A percentile compares a stretch with the other conserved stretches of the same genome.
Conservation (phyloP, 495 filamentous ascomycete genomes). For the Cryomyces antarcticus region DNA sequence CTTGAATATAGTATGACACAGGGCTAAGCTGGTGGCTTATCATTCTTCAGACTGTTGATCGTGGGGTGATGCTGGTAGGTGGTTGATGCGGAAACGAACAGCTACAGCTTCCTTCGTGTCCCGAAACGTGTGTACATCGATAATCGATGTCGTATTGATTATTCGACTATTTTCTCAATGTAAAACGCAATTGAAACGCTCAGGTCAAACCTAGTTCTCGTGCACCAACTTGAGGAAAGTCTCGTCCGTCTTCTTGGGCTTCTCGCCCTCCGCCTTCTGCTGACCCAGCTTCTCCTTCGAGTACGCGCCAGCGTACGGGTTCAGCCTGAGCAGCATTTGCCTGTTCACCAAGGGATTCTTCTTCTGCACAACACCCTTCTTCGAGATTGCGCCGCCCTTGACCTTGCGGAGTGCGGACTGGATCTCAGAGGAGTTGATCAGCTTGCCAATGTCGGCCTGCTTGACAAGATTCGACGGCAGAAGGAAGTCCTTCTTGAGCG, state of each 20-base stretch:
- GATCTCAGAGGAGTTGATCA: constrained; percentile 98
- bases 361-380: constrained; percentile 86
- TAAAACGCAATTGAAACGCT: neutral
- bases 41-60: too few relatives aligned
- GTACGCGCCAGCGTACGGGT: constrained; percentile 85
- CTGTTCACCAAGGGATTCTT: constrained; percentile 98
- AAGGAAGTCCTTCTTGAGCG: constrained; percentile 95
- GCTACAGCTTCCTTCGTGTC: too few relatives aligned
- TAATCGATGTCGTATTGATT: too few relatives aligned
- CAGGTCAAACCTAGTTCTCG: constrained; percentile 26
- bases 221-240: constrained; percentile 30
- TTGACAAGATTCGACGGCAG: constrained; percentile 72
- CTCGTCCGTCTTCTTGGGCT: constrained; percentile 30
- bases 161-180: neutral
- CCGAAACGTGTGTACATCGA: too few relatives aligned
- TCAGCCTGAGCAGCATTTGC: constrained; percentile 89
- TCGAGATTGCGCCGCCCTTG: constrained; percentile 74
- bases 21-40: too few relatives aligned
- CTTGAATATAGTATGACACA: too few relatives aligned
- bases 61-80: too few relatives aligned
- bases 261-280: constrained; percentile 31
- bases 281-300: constrained; percentile 61
- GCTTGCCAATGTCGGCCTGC: constrained; percentile 81
- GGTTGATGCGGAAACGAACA: too few relatives aligned
- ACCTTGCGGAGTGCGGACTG: constrained; percentile 79